A percentile compares a stretch with the other conserved stretches of the same genome.
These are phyloP conservation scores for Rhodotorula sp. DNA, from an alignment of 1,284 basidiomycete genomes.

Conservation along the genomic window DNA sequence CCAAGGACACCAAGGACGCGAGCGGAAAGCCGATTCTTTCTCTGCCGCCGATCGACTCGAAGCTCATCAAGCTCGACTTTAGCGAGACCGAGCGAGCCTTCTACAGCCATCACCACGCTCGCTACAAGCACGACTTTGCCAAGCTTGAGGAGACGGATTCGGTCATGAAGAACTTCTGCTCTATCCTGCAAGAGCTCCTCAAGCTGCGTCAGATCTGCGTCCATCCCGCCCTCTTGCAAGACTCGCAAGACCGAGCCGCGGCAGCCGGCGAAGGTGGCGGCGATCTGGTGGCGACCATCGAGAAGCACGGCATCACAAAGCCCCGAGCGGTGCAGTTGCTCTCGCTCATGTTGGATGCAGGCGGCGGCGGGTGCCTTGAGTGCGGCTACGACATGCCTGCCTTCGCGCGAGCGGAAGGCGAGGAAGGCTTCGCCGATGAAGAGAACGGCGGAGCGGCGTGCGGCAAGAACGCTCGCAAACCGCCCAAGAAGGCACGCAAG, in stretches of 20 bases:
- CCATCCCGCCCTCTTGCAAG: constrained; percentile 83
- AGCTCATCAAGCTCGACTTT: constrained; percentile 80
- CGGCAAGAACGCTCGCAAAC: constrained; percentile 40
- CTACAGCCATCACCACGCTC: constrained; percentile 80
- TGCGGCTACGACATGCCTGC: constrained; percentile 70
- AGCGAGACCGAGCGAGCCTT: constrained; percentile 76
- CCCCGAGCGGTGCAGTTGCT: constrained; percentile 75
- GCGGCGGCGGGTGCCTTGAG: constrained; percentile 74
- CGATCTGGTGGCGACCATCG: constrained; percentile 61
- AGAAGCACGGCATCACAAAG: constrained; percentile 73
- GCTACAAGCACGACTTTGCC: constrained; percentile 85
- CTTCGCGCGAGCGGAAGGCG: constrained; percentile 27
- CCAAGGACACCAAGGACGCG: constrained; percentile 80
- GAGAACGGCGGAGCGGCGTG: constrained; percentile 48
- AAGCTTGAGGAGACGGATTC: constrained; percentile 81
- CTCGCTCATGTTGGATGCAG: constrained; percentile 74
- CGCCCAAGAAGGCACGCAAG: constrained; percentile 50
- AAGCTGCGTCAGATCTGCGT: constrained; percentile 96
- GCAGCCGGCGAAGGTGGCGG: constrained; percentile 53
- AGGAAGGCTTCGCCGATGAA: constrained; percentile 45
- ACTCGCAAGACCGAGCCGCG: constrained; percentile 43
- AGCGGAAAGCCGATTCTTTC: constrained; percentile 81
- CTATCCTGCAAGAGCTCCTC: constrained; percentile 91
- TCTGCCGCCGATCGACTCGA: constrained; percentile 81
- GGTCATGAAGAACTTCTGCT: constrained; percentile 96